phyloP scores from a whole-genome alignment of 106 monocot species.

The Agapanthus africanus region DNA sequence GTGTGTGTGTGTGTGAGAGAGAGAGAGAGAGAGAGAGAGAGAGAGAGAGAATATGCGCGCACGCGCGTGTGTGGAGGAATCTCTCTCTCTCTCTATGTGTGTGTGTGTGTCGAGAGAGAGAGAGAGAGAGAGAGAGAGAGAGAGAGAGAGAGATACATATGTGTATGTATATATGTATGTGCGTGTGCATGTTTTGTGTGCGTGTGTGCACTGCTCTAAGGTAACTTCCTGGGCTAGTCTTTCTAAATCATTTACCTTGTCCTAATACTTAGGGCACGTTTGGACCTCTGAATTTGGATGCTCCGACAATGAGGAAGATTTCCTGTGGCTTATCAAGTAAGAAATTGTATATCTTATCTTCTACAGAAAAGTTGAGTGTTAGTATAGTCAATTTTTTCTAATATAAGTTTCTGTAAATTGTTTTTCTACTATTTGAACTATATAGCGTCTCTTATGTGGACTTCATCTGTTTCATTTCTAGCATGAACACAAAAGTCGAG shows the following conservation, averaged over 20 bases:
- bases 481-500: not conserved
- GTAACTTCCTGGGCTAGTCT: not conserved
- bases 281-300: constrained; percentile 97
- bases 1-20: no score
- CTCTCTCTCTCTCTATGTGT: no score
- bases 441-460: not conserved
- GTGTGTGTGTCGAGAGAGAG: no score
- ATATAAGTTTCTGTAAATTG: not conserved
- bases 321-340: constrained; percentile 89
- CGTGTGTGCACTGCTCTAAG: not conserved
- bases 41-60: no score
- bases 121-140: no score
- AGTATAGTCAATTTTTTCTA: not conserved
- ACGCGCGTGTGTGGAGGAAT: no score
- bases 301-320: constrained; percentile 81
- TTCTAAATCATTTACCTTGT: not conserved
- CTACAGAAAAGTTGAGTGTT: not conserved
- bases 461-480: not conserved
- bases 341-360: not conserved
- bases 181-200: no score
- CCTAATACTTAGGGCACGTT: constrained; percentile 53
- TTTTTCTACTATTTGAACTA: not conserved
- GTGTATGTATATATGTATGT: no score
- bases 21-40: no score
- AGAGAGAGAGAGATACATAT: no score